Percentiles rank a stretch among this genome's conserved stretches.
These are phyloP conservation scores for Colletotrichum tofieldiae DNA, from an alignment of 2,329 filamentous ascomycete genomes.

Conservation along the genomic window DNA sequence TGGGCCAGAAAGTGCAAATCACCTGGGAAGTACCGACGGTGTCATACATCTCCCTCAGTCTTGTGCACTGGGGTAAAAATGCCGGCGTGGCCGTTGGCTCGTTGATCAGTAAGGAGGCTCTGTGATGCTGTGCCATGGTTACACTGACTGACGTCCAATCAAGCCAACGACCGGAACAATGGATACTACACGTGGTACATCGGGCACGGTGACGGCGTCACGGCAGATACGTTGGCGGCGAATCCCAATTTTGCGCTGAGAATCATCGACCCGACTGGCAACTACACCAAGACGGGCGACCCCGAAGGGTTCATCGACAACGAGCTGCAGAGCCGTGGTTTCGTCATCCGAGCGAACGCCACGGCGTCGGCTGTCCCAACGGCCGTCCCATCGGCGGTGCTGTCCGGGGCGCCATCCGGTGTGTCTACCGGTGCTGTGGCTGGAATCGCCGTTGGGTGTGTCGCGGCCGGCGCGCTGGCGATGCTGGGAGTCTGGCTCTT, in stretches of 20 bases:
- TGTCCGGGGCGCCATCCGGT: background rate
- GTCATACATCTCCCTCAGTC: slow-evolving; percentile 25
- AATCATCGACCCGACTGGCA: slow-evolving; percentile 28
- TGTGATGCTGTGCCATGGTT: background rate
- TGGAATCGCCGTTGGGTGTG: slow-evolving; percentile 29
- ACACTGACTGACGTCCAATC: background rate
- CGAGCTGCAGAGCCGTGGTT: slow-evolving; percentile 29
- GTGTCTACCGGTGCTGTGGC: slow-evolving; percentile 15
- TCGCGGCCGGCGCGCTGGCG: slow-evolving; percentile 4
- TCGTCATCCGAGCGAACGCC: slow-evolving; percentile 26
- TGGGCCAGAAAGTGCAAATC: slow-evolving; percentile 26
- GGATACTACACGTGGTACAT: slow-evolving; percentile 35
- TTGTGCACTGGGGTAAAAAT: slow-evolving; percentile 34
- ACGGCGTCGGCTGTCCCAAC: slow-evolving; percentile 4
- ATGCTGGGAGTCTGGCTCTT: slow-evolving; percentile 30
- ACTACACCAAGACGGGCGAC: slow-evolving; percentile 22
- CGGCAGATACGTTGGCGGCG: background rate
- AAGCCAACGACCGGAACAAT: slow-evolving; percentile 30
- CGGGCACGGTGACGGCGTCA: slow-evolving; percentile 22
- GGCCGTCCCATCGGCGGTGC: background rate
- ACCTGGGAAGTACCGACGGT: slow-evolving; percentile 31
- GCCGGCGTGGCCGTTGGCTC: slow-evolving; percentile 22
- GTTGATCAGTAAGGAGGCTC: slow-evolving; percentile 23
- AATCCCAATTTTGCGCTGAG: slow-evolving; percentile 30
- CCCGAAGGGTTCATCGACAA: slow-evolving; percentile 32